These are phyloP conservation scores for Geotrichum siamense DNA, from an alignment of 1,139 yeast species.

Conservation along the genomic window DNA sequence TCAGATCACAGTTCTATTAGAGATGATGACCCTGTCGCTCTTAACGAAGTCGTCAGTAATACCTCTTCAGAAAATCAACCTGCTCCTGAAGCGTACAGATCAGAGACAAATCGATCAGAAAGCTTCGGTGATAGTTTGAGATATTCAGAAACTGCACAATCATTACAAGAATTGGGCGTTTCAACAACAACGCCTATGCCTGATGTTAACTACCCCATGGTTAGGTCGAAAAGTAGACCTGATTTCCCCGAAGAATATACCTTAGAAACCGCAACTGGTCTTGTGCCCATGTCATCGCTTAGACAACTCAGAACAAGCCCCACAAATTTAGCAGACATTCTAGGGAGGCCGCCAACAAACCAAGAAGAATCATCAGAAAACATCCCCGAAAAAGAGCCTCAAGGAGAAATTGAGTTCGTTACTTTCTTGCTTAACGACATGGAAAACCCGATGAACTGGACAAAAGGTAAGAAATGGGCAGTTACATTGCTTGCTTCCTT, in stretches of 20 bases:
- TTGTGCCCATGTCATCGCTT: conserved; percentile 71
- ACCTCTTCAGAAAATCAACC: not conserved
- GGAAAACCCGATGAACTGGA: conserved; percentile 85
- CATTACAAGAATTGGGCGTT: conserved; percentile 58
- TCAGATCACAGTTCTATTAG: not conserved
- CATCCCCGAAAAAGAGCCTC: conserved; percentile 25
- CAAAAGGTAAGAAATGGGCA: conserved; percentile 48
- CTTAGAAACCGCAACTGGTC: conserved; percentile 76
- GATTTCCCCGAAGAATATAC: conserved; percentile 91
- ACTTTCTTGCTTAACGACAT: conserved; percentile 73
- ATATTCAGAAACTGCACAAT: conserved; percentile 62
- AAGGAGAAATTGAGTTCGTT: conserved; percentile 67
- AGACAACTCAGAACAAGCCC: conserved; percentile 33
- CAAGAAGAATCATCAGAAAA: conserved; percentile 16
- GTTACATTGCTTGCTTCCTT: conserved; percentile 61
- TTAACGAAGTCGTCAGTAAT: not conserved
- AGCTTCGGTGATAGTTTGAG: conserved; percentile 29
- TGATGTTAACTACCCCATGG: conserved; percentile 51
- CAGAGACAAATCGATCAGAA: conserved; percentile 17
- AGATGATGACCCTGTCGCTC: not conserved
- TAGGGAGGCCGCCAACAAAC: conserved; percentile 8
- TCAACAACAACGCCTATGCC: conserved; percentile 46
- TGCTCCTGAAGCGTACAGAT: conserved; percentile 9
- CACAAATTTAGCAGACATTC: not conserved
- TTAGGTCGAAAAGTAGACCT: conserved; percentile 39